Conservation (phyloP, 2,329 filamentous ascomycete species). For the Polychaeton citri region DNA sequence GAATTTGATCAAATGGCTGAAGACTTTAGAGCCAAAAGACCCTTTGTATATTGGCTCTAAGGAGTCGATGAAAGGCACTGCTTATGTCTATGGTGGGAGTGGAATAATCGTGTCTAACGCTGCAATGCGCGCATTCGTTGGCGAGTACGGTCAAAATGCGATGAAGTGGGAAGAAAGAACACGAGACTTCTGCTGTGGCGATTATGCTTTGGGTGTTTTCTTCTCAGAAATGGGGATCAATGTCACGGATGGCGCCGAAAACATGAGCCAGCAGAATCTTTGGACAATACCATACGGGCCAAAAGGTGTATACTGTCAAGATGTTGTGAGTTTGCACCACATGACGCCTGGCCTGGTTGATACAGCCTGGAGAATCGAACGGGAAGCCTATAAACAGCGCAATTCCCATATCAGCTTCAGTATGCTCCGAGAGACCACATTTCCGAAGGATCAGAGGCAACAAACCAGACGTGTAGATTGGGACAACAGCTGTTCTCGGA, state of each 20-base stretch:
- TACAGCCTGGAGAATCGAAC: background rate
- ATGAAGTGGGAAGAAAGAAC: background rate
- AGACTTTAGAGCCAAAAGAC: constrained; percentile 29
- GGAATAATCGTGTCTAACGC: constrained; percentile 30
- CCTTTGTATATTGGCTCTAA: constrained; percentile 38
- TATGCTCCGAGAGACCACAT: background rate
- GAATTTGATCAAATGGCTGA: constrained; percentile 31
- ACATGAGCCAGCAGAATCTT: background rate
- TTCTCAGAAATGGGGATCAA: background rate
- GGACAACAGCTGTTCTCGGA: background rate
- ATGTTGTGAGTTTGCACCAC: background rate
- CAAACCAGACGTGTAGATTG: background rate
- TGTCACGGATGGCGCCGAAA: background rate
- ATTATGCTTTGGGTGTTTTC: background rate
- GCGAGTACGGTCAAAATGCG: background rate
- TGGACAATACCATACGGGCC: background rate
- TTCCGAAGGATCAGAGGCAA: background rate
- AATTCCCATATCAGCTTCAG: background rate
- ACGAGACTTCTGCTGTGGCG: background rate
- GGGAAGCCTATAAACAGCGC: background rate
- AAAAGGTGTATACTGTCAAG: background rate
- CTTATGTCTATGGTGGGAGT: constrained; percentile 29
- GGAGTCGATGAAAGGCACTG: constrained; percentile 21
- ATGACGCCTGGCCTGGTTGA: background rate
- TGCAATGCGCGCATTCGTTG: constrained; percentile 15